Conservation (phyloP, 2,329 filamentous ascomycete genomes). For the Neocucurbitaria cava region DNA sequence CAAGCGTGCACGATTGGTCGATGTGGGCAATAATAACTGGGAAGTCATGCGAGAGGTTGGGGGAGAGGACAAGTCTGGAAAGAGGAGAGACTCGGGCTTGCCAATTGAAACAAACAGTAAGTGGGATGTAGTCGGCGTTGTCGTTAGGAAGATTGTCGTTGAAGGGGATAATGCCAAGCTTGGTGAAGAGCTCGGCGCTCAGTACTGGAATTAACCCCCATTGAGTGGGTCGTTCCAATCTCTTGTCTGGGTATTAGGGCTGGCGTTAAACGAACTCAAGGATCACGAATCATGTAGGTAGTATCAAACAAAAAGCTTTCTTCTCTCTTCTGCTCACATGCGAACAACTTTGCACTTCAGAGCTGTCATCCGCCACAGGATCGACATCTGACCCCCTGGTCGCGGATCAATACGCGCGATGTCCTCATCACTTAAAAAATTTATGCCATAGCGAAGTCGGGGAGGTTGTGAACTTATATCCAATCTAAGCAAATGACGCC, state of each 20-base stretch:
- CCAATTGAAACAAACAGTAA: slow-evolving; percentile 44
- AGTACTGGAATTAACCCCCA: slow-evolving; percentile 35
- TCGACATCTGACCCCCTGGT: no score
- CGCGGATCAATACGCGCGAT: no score
- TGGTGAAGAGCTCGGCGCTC: slow-evolving; percentile 40
- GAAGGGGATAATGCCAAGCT: slow-evolving; percentile 36
- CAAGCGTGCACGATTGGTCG: slow-evolving; percentile 42
- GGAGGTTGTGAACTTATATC: no score
- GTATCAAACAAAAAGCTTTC: background rate
- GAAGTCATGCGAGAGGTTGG: slow-evolving; percentile 43
- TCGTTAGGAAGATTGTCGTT: slow-evolving; percentile 38
- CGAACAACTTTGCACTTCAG: no score
- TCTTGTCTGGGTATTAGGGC: background rate
- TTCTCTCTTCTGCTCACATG: background rate
- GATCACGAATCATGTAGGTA: background rate
- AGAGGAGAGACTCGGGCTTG: slow-evolving; percentile 40
- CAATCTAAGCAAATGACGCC: no score
- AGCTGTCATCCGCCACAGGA: no score
- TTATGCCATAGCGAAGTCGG: no score
- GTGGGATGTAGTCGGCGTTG: slow-evolving; percentile 43
- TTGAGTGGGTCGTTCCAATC: background rate
- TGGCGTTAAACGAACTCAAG: background rate
- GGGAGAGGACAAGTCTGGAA: slow-evolving; percentile 33
- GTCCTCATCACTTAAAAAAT: no score
- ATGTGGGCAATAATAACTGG: slow-evolving; percentile 37